Evolutionary conservation across 306 rosid genomes (phyloP).

Genomic region (Ammopiptanthus mongolicus): DNA sequence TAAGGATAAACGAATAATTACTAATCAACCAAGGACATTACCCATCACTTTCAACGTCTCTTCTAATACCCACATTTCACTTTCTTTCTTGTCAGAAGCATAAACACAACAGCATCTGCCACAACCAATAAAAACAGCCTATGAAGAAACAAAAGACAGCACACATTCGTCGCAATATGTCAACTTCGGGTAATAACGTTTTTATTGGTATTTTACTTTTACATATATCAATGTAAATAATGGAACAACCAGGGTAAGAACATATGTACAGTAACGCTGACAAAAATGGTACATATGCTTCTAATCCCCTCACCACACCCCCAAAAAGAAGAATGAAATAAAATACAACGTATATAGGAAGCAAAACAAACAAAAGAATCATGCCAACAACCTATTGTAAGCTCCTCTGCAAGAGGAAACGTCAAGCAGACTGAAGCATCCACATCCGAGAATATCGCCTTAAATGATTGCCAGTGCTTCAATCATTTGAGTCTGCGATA

Average conservation of each 20-base stretch:
- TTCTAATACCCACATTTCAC: too few relatives aligned
- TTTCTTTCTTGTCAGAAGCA: too few relatives aligned
- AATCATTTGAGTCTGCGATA: conserved; percentile 2
- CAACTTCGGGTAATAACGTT: background rate
- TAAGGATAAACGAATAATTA: too few relatives aligned
- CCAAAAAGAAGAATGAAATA: background rate
- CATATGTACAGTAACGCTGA: conserved; percentile 5
- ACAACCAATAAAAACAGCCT: background rate
- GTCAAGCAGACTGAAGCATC: conserved; percentile 7
- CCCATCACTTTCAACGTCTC: too few relatives aligned
- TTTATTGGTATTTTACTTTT: conserved; percentile 26
- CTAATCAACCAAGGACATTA: too few relatives aligned
- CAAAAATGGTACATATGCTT: conserved; percentile 18
- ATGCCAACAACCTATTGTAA: background rate
- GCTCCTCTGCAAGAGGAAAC: background rate
- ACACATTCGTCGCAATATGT: background rate
- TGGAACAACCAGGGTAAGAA: background rate
- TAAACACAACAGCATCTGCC: too few relatives aligned
- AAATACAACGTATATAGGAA: background rate
- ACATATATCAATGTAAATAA: conserved; percentile 14
- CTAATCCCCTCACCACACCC: background rate
- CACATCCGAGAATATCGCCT: conserved; percentile 11
- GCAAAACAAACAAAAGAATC: background rate
- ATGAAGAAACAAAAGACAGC: background rate
- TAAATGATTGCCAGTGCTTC: conserved; percentile 4